Base-by-base conservation (phyloP, 2,329 filamentous ascomycete genomes). In the Bipolaris bicolor region DNA sequence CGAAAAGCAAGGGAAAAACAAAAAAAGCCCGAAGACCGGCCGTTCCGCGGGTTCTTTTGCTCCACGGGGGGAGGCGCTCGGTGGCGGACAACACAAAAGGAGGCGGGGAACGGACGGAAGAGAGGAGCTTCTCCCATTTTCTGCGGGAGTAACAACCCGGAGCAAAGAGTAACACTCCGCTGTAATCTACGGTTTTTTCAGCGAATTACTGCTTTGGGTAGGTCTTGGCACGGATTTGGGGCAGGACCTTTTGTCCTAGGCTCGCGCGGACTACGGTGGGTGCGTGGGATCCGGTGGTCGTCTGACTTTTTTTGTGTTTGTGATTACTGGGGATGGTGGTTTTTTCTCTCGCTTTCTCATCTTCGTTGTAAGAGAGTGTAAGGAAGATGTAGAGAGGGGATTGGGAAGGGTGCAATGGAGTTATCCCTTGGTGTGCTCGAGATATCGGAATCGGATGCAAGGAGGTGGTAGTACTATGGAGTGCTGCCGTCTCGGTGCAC, bases 161-260 rank as follows among this genome's bases (percentile, higher is more conserved):
- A 24, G 33, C 45, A 33, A 20, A 37, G 15, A 36, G 45, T 48
- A 36, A 48, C 18, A 37, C 45, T 48, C 45, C 45, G 45, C 45
- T 31, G 45, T 9, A 36, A 48, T 48, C 45, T 20, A 48, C 33
- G 4, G 31, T 48, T 48, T 48, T 36, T 36, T 1, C 5, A 7
- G 1, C 7, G n/a, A 37, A 26, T 24, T 44, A 44, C 41, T 24
- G 10, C 7, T 44, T 44, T 44, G 24, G 41, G 41, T 16, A 44
- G 7, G 10, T 22, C 40, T 43, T 26, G 40, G 40, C 40, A 22
- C 11, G 11, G 11, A 37, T 16, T 44, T 31, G 9, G 26, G 26
- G 24, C n/a, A 31, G 16, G 13, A n/a, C 13, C 20, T 20, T 41
- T 20, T 26, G 11, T 22, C 20, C 20, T 18, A 26, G 20, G 20